phyloP scores from a whole-genome alignment of 192 early-diverging fungal genomes.

The Entomortierella chlamydospora region DNA sequence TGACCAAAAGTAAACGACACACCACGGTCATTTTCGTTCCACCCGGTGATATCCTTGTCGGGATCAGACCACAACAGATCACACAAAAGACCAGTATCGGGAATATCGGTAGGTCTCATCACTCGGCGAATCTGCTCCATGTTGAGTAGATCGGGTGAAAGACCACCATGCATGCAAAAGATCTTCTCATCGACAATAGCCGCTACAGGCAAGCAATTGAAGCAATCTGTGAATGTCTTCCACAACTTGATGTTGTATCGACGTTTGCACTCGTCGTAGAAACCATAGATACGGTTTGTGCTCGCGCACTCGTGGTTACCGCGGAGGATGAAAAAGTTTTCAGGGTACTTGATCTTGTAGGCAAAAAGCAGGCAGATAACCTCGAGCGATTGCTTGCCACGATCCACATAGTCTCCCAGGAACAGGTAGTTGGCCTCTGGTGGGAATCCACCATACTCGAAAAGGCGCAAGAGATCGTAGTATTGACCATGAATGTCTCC shows the following conservation, averaged over 20 bases:
- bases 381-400: conserved; percentile 97
- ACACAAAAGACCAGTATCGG: conserved; percentile 94
- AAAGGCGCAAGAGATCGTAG: conserved; percentile 95
- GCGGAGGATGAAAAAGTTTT: conserved; percentile 99
- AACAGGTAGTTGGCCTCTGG: conserved; percentile 98
- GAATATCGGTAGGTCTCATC: conserved; percentile 99
- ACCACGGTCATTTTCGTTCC: conserved; percentile 98
- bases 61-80: conserved; percentile 98
- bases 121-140: conserved; percentile 98
- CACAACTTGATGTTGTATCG: conserved; percentile 99
- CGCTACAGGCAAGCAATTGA: conserved; percentile 98
- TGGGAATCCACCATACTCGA: conserved; percentile 98
- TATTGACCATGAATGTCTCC: conserved; percentile 97
- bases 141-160: conserved; percentile 95
- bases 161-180: conserved; percentile 98
- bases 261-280: conserved; percentile 99
- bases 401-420: conserved; percentile 97
- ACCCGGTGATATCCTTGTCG: conserved; percentile 95
- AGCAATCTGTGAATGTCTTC: conserved; percentile 99
- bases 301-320: conserved; percentile 99
- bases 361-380: conserved; percentile 97
- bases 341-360: conserved; percentile 99
- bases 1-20: conserved; percentile 97
- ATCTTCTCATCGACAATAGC: conserved; percentile 99
- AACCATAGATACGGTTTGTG: conserved; percentile 98